Base-by-base conservation (phyloP, 2,329 filamentous ascomycete species). In the Pseudogymnoascus sp. region DNA sequence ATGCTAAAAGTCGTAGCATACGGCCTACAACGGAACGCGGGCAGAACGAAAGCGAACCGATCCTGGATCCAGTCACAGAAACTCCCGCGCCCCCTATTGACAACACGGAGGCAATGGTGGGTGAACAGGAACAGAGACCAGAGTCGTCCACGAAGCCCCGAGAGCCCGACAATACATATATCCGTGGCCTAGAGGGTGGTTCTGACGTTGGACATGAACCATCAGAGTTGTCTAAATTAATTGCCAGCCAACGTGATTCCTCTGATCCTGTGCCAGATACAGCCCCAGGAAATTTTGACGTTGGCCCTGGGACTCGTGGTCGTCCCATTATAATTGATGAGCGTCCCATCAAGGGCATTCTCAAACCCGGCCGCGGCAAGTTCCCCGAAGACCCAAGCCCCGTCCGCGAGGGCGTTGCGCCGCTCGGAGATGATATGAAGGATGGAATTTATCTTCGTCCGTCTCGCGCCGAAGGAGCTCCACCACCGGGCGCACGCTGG, bases 361-460 rank as follows among this genome's bases (percentile, higher is more conserved):
- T 97, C 41, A 94, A 95, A 73, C 82, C 84, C 61, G 92, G 93
- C 0, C 91, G 85, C 12, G 80, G 81, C 22, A 88, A 88, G 68
- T 97, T 97, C 69, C 93, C 93, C 0, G 92, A 97, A 69, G 88
- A 96, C 64, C 83, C 85, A 0, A 88, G 91, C 65, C 88, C 90
- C 0, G 81, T 95, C 37, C 84, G 92, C 18, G 93, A 97, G 72
- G 93, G 92, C n/a, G 92, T 96, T 6, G 91, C 92, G 1, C 91
- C 91, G 14, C 84, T 96, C 70, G 96, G 96, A 74, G 91, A 96
- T 70, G 86, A 89, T 57, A 86, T 88, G 72, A 86, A 85, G 70
- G 85, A 87, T 64, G 87, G 90, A 37, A 89, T 91, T 34, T 47
- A 47, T 25, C 6, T 47, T 47, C 41, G 41, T 9, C 22, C 41